These are phyloP conservation scores for Skeletonema grethae DNA, from an alignment of 108 stramenopile species.

Conservation along the genomic window DNA sequence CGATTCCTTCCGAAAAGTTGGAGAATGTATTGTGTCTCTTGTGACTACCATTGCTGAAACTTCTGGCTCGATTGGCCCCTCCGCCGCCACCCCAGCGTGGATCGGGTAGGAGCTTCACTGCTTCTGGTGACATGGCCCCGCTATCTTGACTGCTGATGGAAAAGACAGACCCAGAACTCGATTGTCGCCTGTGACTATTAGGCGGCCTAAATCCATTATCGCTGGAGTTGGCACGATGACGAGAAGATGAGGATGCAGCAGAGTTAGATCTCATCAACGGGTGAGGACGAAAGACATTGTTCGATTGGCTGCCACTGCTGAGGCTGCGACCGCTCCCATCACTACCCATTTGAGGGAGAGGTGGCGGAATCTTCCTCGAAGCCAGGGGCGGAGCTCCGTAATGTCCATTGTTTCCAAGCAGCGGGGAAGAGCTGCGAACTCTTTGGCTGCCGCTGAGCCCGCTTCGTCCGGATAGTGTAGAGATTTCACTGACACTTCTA, in stretches of 20 bases:
- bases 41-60: conserved; percentile 29
- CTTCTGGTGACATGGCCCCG: conserved; percentile 12
- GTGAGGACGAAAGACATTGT: not conserved
- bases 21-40: conserved; percentile 16
- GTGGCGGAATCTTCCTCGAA: not conserved
- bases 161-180: conserved; percentile 16
- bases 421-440: not conserved
- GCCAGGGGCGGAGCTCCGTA: conserved; percentile 4
- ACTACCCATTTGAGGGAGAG: not conserved
- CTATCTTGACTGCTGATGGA: conserved; percentile 20
- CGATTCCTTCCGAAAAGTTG: not conserved
- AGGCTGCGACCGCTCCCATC: conserved; percentile 1
- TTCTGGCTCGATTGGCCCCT: conserved; percentile 29
- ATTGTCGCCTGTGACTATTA: not conserved
- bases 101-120: conserved; percentile 39
- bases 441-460: conserved; percentile 1
- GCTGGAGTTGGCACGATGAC: conserved; percentile 30
- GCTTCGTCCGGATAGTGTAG: not conserved
- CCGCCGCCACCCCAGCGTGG: conserved; percentile 46
- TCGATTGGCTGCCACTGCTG: conserved; percentile 4
- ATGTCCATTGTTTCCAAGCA: not conserved
- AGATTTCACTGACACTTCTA: conserved; percentile 1
- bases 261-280: not conserved
- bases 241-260: not conserved
- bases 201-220: conserved; percentile 12